Percentiles rank a stretch among this genome's conserved stretches.
Conservation (phyloP, 371 early-diverging fungal species). For the Mucor irregularis region DNA sequence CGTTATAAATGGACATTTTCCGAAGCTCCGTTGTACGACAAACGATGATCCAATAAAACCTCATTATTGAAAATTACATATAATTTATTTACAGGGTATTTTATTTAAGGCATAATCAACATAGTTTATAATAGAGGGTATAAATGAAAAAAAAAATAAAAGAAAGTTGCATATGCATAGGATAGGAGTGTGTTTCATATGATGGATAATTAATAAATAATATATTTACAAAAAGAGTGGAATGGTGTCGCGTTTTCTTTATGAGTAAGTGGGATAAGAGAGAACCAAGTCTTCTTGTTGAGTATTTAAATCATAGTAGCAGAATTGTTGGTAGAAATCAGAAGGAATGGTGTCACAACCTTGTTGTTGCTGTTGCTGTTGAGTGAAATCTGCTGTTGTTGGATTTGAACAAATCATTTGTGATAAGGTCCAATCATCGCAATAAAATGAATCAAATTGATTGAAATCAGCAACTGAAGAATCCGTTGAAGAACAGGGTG, state of each 20-base stretch:
- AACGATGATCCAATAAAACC: background rate
- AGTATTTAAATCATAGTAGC: background rate
- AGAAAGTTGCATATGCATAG: background rate
- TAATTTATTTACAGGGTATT: too few species aligned
- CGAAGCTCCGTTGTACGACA: conserved; percentile 6
- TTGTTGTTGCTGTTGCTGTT: background rate
- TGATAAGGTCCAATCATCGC: conserved; percentile 5
- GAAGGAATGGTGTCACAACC: background rate
- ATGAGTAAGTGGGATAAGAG: background rate
- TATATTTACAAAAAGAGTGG: background rate
- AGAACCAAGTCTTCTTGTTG: background rate
- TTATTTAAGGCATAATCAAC: too few species aligned
- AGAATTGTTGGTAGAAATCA: background rate
- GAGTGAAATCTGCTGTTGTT: background rate
- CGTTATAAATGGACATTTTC: conserved; percentile 1
- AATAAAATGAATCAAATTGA: background rate
- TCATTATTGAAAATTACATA: background rate
- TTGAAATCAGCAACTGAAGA: conserved; percentile 14
- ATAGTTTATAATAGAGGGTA: too few species aligned
- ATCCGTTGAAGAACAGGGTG: conserved; percentile 23
- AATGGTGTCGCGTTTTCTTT: background rate
- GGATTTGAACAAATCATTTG: conserved; percentile 8
- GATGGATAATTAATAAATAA: background rate
- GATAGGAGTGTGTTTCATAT: background rate
- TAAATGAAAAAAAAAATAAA: too few species aligned